Conservation (phyloP, 805 yeast genomes). For the Ogataea saltuana region DNA sequence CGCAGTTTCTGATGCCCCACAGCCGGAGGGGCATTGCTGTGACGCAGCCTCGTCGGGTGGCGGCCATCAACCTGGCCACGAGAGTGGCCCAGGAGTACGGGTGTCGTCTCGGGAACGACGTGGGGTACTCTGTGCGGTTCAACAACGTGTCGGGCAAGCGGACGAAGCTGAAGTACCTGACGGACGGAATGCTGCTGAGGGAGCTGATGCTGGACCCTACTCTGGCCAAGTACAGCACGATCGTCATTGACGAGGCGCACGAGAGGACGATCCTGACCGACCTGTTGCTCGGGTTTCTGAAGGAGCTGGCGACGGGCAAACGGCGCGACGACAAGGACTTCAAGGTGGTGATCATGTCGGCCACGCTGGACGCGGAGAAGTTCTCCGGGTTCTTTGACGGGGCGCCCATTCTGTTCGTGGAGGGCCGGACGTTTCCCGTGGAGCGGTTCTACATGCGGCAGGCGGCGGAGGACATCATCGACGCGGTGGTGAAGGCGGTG, state of each 20-base stretch:
- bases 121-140: conserved; percentile 93
- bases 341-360: conserved; percentile 87
- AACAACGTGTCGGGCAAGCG: conserved; percentile 59
- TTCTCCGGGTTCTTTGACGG: conserved; percentile 75
- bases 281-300: conserved; percentile 83
- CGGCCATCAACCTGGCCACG: conserved; percentile 90
- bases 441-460: conserved; percentile 63
- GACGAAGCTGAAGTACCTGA: conserved; percentile 80
- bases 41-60: conserved; percentile 97
- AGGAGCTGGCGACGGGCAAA: conserved; percentile 52
- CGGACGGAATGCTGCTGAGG: conserved; percentile 96
- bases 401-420: conserved; percentile 84
- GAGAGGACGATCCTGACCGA: conserved; percentile 94
- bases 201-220: conserved; percentile 78
- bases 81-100: conserved; percentile 92
- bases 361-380: conserved; percentile 89
- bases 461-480: conserved; percentile 81
- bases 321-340: conserved; percentile 52
- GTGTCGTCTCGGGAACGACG: conserved; percentile 70
- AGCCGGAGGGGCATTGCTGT: conserved; percentile 69
- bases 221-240: conserved; percentile 66
- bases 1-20: conserved; percentile 76
- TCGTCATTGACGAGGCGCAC: conserved; percentile 95
- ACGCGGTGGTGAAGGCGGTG: conserved; percentile 69
- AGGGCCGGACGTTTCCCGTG: conserved; percentile 89